Conservation (phyloP, 495 filamentous ascomycete species). For the Neurospora sublineolata region DNA sequence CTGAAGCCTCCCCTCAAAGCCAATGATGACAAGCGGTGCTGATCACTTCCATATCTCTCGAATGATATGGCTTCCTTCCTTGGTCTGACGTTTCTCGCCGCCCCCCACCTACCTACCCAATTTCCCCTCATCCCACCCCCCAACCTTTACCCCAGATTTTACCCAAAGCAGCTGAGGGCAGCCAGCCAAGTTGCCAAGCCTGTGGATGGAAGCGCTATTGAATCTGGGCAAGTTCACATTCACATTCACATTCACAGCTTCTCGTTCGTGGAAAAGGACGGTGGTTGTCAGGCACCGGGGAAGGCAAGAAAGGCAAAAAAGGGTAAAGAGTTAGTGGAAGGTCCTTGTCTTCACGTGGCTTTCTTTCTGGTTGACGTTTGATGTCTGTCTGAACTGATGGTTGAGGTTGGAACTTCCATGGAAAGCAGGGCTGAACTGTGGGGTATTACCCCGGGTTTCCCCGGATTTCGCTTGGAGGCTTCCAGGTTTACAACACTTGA, state of each 20-base stretch:
- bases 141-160: not conserved
- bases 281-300: not conserved
- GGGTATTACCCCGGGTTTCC: not conserved
- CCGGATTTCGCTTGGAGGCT: too few species aligned
- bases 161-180: not conserved
- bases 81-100: not conserved
- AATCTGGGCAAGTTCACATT: not conserved
- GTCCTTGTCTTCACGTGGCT: not conserved
- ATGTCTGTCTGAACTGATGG: not conserved
- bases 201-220: not conserved
- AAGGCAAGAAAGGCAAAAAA: not conserved
- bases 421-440: not conserved
- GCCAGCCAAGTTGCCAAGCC: not conserved
- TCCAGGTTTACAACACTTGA: too few species aligned
- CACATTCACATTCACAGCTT: not conserved
- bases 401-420: not conserved
- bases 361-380: not conserved
- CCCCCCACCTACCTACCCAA: not conserved
- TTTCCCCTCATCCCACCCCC: not conserved
- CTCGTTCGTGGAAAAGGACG: not conserved
- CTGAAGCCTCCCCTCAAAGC: not conserved
- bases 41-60: not conserved
- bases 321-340: not conserved
- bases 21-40: not conserved
- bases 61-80: not conserved